Evolutionary conservation across 2,329 filamentous ascomycete species (phyloP), one percentile per base, ranked within the genome.

Genomic region (Pyricularia grisea): DNA sequence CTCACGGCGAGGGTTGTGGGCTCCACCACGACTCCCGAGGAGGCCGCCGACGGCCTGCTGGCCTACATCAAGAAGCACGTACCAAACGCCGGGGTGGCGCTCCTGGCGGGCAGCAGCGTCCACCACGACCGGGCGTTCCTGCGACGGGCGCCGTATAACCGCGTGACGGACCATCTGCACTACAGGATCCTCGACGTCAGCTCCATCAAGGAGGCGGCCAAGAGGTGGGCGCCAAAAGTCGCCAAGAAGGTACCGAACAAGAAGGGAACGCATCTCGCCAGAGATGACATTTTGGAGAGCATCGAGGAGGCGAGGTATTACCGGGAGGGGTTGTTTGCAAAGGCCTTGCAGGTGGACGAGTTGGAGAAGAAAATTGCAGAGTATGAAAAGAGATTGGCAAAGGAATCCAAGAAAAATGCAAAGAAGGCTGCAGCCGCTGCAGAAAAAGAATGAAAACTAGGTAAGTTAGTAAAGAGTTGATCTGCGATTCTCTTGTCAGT

Each of bases 141-240:
- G 70, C 83, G 87, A 5, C 86, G 87, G 71, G 84, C 84, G 69
- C 93, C 94, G 0, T 99, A 94, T 79, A 86, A 83, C 58, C 81
- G 84, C 70, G 88, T 97, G 1, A 80, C 92, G 66, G 87, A 91
- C 69, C 88, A 95, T 78, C 82, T 99, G 73, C 92, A 97, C 79
- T 93, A 99, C 79, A 88, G 95, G 20, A 91, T 99, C 72, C 81
- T 98, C 66, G 95, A 99, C 77, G 93, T 98, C 68, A 97, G 93
- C 78, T 87, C 89, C 65, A 87, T 98, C 75, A 98, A 98, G 81
- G 95, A 99, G 81, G 94, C 92, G 27, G 91, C 90, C 23, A 87
- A 88, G 72, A 85, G 94, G 65, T 99, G 95, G 94, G 89, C 88
- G 63, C 83, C 84, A 1, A 77, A 82, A n/a, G 83, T 71, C 5